Evolutionary conservation across 495 filamentous ascomycete species (phyloP).

Genomic region (Penicillium argentinense): DNA sequence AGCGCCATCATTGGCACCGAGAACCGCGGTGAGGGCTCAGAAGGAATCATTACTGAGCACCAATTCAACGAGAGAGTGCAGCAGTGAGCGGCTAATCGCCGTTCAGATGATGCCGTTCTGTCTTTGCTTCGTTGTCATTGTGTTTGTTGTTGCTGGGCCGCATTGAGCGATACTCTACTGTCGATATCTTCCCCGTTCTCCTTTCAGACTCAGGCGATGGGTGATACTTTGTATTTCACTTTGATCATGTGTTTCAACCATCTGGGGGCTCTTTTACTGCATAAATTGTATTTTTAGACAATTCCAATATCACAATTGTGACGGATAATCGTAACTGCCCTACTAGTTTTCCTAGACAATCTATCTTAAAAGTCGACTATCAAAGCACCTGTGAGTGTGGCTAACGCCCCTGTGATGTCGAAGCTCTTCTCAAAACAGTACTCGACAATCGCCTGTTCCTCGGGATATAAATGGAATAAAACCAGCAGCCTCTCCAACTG

Average conservation of each 20-base stretch:
- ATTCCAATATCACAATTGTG: constrained; percentile 24
- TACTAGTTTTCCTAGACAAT: too few species aligned
- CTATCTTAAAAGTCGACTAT: too few species aligned
- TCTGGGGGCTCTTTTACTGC: constrained; percentile 17
- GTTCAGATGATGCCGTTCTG: not conserved
- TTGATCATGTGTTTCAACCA: constrained; percentile 17
- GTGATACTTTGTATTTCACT: constrained; percentile 19
- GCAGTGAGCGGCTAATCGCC: not conserved
- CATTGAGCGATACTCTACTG: constrained; percentile 13
- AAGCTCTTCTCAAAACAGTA: too few species aligned
- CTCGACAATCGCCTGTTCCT: too few species aligned
- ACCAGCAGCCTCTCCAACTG: too few species aligned
- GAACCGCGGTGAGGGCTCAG: constrained; percentile 22
- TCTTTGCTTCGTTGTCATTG: constrained; percentile 2
- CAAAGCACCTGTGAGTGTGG: too few species aligned
- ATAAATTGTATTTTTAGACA: constrained; percentile 63
- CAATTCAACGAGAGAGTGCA: constrained; percentile 24
- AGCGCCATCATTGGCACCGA: constrained; percentile 39
- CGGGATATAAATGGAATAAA: too few species aligned
- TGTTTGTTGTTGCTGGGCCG: not conserved
- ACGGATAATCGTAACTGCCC: too few species aligned
- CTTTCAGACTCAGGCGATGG: constrained; percentile 16
- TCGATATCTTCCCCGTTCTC: constrained; percentile 17
- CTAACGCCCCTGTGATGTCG: too few species aligned
- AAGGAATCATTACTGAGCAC: constrained; percentile 45